phyloP scores from a whole-genome alignment of 108 stramenopile species.

The Nannochloropsis oceanica region DNA sequence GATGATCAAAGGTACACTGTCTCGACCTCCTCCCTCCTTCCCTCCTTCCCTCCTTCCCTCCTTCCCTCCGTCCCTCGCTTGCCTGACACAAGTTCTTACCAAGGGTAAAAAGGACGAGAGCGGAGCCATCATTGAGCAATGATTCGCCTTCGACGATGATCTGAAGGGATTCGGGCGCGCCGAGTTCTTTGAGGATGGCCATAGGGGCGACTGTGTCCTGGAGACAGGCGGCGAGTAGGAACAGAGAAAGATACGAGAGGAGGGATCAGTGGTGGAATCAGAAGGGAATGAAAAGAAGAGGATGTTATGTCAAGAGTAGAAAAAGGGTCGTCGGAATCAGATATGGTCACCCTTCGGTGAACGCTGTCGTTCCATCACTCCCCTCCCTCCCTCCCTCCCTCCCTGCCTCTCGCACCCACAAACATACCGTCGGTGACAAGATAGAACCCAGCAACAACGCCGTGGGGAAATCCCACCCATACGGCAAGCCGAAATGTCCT shows the following conservation, averaged over 20 bases:
- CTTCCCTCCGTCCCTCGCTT: too few relatives aligned
- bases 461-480: constrained; percentile 5
- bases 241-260: neutral
- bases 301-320: neutral
- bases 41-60: neutral
- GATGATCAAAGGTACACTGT: neutral
- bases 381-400: too few relatives aligned
- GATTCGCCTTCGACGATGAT: constrained; percentile 45
- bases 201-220: constrained; percentile 30
- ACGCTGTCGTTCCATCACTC: too few relatives aligned
- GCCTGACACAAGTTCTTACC: constrained; percentile 17
- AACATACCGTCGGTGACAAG: constrained; percentile 49
- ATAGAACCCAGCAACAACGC: constrained; percentile 58
- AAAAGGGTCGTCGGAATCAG: neutral
- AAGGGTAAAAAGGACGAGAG: constrained; percentile 40
- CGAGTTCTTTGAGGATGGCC: constrained; percentile 34
- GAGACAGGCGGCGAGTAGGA: neutral
- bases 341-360: too few relatives aligned
- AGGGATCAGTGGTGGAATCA: neutral
- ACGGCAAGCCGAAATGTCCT: neutral
- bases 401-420: neutral
- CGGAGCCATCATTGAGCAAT: constrained; percentile 46
- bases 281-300: neutral
- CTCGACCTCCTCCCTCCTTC: neutral
- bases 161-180: constrained; percentile 34